Conservation (phyloP, 2,329 filamentous ascomycete genomes). For the Trichoderma aggressivum region DNA sequence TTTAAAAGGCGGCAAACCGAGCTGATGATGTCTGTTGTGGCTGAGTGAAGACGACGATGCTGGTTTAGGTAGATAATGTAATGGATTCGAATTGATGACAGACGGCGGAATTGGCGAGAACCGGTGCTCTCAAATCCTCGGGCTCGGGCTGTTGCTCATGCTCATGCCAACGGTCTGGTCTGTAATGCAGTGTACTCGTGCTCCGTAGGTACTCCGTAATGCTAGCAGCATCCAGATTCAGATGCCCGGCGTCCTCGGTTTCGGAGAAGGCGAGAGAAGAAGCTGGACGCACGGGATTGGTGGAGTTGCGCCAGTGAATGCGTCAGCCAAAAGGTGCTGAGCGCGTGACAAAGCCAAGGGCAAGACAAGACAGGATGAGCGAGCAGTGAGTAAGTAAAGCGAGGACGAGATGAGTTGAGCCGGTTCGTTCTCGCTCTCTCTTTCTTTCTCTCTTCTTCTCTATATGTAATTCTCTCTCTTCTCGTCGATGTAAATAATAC, state of each 20-base stretch:
- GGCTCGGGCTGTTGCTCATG: neutral
- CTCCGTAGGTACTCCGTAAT: too few relatives aligned
- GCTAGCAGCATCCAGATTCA: neutral
- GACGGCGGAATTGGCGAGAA: neutral
- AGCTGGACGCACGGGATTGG: slow-evolving; percentile 18
- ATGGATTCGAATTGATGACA: neutral
- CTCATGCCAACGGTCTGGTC: neutral
- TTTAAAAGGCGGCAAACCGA: neutral
- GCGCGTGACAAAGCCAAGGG: slow-evolving; percentile 13
- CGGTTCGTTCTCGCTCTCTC: neutral
- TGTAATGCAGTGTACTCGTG: neutral
- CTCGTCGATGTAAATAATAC: neutral
- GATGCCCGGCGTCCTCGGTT: slow-evolving; percentile 15
- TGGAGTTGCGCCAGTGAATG: slow-evolving; percentile 11
- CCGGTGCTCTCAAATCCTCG: neutral
- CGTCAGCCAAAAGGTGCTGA: slow-evolving; percentile 14
- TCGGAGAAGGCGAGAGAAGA: slow-evolving; percentile 25
- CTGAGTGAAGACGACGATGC: neutral
- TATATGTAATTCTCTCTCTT: neutral
- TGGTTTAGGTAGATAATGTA: neutral
- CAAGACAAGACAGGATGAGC: neutral
- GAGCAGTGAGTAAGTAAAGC: neutral
- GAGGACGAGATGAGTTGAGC: neutral
- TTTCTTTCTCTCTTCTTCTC: neutral
- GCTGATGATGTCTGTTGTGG: too few relatives aligned